Evolutionary conservation across 225 moss, liverwort and hornwort genomes (phyloP).

Genomic region (Lunularia cruciata): DNA sequence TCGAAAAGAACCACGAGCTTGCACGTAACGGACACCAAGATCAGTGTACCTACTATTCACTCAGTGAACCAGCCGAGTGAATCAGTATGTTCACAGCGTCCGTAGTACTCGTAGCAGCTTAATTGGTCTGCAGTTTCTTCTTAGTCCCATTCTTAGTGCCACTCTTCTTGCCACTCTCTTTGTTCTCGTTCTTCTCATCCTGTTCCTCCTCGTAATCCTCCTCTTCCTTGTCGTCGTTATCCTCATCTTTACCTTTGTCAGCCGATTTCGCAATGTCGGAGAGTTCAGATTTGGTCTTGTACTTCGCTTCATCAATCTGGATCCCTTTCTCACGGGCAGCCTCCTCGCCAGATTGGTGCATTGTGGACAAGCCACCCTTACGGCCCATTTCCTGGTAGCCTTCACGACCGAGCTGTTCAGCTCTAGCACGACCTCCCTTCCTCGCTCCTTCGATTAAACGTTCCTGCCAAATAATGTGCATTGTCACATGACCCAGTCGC

Average conservation of each 20-base stretch:
- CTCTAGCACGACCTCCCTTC: slow-evolving; percentile 52
- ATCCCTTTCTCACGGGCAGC: slow-evolving; percentile 47
- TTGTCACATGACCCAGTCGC: no score
- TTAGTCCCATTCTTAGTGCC: background rate
- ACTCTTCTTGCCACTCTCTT: background rate
- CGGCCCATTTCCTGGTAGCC: slow-evolving; percentile 68
- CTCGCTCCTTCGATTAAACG: slow-evolving; percentile 42
- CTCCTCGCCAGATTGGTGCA: slow-evolving; percentile 33
- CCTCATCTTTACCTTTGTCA: background rate
- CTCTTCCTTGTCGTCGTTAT: background rate
- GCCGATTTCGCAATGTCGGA: slow-evolving; percentile 24
- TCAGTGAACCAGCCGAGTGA: no score
- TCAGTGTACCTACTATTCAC: no score
- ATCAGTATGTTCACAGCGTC: no score
- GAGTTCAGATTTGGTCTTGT: slow-evolving; percentile 6
- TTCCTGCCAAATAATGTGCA: slow-evolving; percentile 29
- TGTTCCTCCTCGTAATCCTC: background rate
- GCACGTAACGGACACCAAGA: no score
- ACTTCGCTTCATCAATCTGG: slow-evolving; percentile 33
- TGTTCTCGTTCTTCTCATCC: background rate
- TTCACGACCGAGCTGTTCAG: slow-evolving; percentile 53
- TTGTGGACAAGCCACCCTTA: slow-evolving; percentile 50
- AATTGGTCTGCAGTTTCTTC: slow-evolving; percentile 9
- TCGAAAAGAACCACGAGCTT: no score
- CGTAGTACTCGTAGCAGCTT: background rate